These are phyloP conservation scores for Iberis amara DNA, from an alignment of 441 rosid genomes.

Conservation along the genomic window DNA sequence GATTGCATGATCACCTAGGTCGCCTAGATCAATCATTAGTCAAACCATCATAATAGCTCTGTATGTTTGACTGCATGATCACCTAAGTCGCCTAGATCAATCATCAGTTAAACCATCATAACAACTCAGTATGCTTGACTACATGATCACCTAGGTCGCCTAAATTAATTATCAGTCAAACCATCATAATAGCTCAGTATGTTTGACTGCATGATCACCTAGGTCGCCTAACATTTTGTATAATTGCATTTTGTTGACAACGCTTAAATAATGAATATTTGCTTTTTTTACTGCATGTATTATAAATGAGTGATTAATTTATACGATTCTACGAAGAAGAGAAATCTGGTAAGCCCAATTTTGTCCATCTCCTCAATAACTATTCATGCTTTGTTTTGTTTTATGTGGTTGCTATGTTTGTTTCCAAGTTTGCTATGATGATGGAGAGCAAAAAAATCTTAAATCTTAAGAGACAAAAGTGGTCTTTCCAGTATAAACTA, in stretches of 20 bases:
- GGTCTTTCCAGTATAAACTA: constrained; percentile 44
- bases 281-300: constrained; percentile 50
- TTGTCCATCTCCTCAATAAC: background rate
- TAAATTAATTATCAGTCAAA: too few relatives aligned
- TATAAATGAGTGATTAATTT: constrained; percentile 62
- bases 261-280: constrained; percentile 11
- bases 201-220: too few relatives aligned
- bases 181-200: too few relatives aligned
- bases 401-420: constrained; percentile 19
- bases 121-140: too few relatives aligned
- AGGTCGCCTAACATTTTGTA: constrained; percentile 2
- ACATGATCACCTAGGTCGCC: too few relatives aligned
- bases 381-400: background rate
- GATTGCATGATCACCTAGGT: too few relatives aligned
- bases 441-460: constrained; percentile 75
- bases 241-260: constrained; percentile 1
- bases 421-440: constrained; percentile 59
- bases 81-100: too few relatives aligned
- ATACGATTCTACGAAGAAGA: constrained; percentile 60
- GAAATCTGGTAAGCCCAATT: constrained; percentile 61
- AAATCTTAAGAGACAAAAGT: constrained; percentile 56
- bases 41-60: too few relatives aligned
- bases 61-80: too few relatives aligned
- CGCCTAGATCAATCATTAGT: too few relatives aligned
- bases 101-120: too few relatives aligned